Evolutionary conservation across 148 eudicot species (phyloP).

Genomic region (Silene latifolia): DNA sequence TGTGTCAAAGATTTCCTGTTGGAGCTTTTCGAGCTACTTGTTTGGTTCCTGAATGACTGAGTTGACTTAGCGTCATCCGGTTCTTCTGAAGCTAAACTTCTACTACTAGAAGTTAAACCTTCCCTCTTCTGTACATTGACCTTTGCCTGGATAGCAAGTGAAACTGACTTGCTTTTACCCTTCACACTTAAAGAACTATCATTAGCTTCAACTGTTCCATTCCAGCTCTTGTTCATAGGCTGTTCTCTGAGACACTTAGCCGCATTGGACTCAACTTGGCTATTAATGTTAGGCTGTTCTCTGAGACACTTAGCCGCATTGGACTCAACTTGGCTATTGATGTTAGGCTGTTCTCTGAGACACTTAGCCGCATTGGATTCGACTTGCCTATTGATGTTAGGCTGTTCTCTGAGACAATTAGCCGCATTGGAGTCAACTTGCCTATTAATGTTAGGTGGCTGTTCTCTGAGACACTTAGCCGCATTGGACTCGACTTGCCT

Average conservation of each 20-base stretch:
- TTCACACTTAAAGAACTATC: conserved; percentile 36
- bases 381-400: conserved; percentile 10
- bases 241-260: conserved; percentile 57
- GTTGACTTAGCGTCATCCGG: conserved; percentile 31
- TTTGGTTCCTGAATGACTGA: conserved; percentile 45
- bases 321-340: conserved; percentile 28
- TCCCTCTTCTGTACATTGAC: conserved; percentile 90
- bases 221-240: conserved; percentile 34
- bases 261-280: conserved; percentile 51
- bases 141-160: conserved; percentile 94
- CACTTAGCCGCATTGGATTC: conserved; percentile 56
- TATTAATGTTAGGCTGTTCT: conserved; percentile 37
- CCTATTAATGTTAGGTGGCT: conserved; percentile 38
- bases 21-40: conserved; percentile 38
- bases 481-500: conserved; percentile 42
- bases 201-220: conserved; percentile 29
- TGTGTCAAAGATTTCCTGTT: conserved; percentile 44
- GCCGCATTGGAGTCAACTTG: conserved; percentile 59
- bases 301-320: conserved; percentile 52
- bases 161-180: conserved; percentile 64
- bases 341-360: conserved; percentile 56
- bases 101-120: conserved; percentile 39
- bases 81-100: conserved; percentile 42
- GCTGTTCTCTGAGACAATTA: conserved; percentile 53
- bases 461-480: conserved; percentile 54